These are phyloP conservation scores for Kodamaea jinghongensis DNA, from an alignment of 805 yeast genomes.

Conservation along the genomic window DNA sequence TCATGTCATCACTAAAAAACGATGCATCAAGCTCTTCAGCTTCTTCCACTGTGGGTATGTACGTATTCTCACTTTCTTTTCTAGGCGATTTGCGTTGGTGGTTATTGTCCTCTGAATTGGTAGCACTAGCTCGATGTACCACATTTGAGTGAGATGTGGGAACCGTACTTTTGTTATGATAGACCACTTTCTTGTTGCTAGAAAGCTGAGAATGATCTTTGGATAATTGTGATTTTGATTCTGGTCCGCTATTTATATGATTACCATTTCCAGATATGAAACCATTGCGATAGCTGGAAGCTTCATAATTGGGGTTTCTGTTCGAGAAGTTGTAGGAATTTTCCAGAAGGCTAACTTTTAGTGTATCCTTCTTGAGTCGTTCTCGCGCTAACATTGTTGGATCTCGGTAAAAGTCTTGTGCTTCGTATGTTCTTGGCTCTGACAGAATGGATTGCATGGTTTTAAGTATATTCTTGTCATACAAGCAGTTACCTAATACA, in stretches of 20 bases:
- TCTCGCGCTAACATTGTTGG: constrained; percentile 32
- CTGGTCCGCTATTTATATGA: no score
- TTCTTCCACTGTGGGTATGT: constrained; percentile 13
- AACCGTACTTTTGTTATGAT: no score
- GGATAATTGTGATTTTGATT: no score
- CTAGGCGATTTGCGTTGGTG: constrained; percentile 4
- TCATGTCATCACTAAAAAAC: constrained; percentile 41
- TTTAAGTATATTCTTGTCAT: constrained; percentile 58
- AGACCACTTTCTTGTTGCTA: no score
- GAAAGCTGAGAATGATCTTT: no score
- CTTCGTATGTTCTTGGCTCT: constrained; percentile 23
- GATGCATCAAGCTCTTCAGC: constrained; percentile 40
- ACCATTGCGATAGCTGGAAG: no score
- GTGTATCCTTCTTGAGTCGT: constrained; percentile 12
- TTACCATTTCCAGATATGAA: no score
- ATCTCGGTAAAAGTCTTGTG: constrained; percentile 36
- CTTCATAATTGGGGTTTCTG: background rate
- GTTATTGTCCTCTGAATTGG: background rate
- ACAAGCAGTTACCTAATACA: constrained; percentile 79
- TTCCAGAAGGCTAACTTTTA: constrained; percentile 12
- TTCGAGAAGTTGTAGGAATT: constrained; percentile 4
- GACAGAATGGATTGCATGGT: constrained; percentile 39
- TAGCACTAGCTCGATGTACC: no score
- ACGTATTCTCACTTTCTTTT: constrained; percentile 7
- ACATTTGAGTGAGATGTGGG: no score